Percentiles rank a stretch among this genome's conserved stretches.
Evolutionary conservation across 2,329 filamentous ascomycete species (phyloP).

Genomic region (Xylaria polymorpha): DNA sequence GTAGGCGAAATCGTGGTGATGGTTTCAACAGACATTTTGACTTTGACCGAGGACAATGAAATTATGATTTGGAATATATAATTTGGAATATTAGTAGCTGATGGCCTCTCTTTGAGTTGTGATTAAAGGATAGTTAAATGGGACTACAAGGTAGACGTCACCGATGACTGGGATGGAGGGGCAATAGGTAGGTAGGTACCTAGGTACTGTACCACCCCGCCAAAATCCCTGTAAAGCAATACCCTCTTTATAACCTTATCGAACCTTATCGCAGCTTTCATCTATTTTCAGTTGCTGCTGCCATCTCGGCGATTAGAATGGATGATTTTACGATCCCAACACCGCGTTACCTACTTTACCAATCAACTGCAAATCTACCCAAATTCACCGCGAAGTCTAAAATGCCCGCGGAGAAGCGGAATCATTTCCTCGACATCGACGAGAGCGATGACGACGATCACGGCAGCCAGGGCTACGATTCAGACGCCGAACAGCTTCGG

Average conservation of each 20-base stretch:
- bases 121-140: background rate
- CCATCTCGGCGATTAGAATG: background rate
- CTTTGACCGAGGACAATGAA: background rate
- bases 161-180: slow-evolving; percentile 25
- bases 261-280: slow-evolving; percentile 19
- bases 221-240: slow-evolving; percentile 22
- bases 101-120: background rate
- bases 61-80: background rate
- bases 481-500: slow-evolving; percentile 70
- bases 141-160: slow-evolving; percentile 11
- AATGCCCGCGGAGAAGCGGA: slow-evolving; percentile 77
- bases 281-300: slow-evolving; percentile 23
- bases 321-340: background rate
- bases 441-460: slow-evolving; percentile 67
- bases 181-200: slow-evolving; percentile 5
- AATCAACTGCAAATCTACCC: background rate
- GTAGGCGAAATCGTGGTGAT: slow-evolving; percentile 88
- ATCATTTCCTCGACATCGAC: slow-evolving; percentile 74
- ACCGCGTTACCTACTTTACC: background rate
- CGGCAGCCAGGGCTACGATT: slow-evolving; percentile 70
- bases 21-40: slow-evolving; percentile 71
- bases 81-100: background rate
- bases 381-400: slow-evolving; percentile 12
- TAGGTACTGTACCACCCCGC: too few relatives aligned
- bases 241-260: slow-evolving; percentile 22